Base-by-base conservation (phyloP, 192 early-diverging fungal species). In the Coemansia aciculifera region DNA sequence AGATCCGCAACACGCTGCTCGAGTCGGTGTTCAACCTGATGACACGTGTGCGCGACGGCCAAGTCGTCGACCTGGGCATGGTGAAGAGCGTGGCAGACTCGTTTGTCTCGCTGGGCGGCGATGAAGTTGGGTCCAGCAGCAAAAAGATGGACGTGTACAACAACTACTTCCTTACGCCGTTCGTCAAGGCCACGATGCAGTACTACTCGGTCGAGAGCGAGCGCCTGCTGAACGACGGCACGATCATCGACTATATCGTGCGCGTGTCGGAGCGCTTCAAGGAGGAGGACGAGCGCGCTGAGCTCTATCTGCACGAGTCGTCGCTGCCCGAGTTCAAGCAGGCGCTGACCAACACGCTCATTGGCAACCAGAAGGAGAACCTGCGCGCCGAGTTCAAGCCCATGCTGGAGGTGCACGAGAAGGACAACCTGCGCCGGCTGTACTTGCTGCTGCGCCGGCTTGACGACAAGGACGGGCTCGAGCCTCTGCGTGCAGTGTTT, bases 191-290 rank as follows among this genome's bases (percentile, higher is more conserved):
- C 44, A 95, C 92, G 0, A 87, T 90, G 72, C 82, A 87, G 23
- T 98, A 95, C 85, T 99, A 99, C 76, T 89, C 88, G 72, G 87
- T 88, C 52, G 95, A 96, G 75, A 90, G 89, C 54, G 93, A 96
- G 78, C 90, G 89, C 24, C 95, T 97, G 75, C 86, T 98, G 46
- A 87, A 89, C 63, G 93, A 95, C 64, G 95, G 96, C 77, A 88
- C 91, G 39, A 89, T 96, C 43, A 87, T 91, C 32, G 95, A 97
- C 66, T 99, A 99, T 79, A 95, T 99, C 93, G 92, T 94, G 70
- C 94, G 94, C 85, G 89, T 93, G 59, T 52, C 54, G 86, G 92
- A 63, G 73, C 95, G 74, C 68, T 81, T 49, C 87, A 87, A 82
- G 61, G 88, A 91, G 66, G 97, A 99, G 80, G 94, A 97, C 73